phyloP scores from a whole-genome alignment of 176 grass and related monocot species.

The Typha latifolia region DNA sequence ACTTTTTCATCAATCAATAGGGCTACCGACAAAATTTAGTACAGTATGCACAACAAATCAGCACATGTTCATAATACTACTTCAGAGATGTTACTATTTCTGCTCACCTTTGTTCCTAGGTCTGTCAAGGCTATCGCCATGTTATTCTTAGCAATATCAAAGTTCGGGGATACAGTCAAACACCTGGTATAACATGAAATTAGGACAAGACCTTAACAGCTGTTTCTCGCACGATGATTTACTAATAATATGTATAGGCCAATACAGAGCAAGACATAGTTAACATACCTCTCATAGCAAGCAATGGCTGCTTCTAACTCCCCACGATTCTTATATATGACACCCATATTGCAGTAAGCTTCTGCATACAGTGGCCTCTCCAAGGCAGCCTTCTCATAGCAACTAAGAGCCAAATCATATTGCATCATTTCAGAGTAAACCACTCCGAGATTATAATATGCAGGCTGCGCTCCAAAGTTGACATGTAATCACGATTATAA shows the following conservation, averaged over 20 bases:
- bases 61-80: slow-evolving; percentile 12
- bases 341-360: slow-evolving; percentile 98
- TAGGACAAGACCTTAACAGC: background rate
- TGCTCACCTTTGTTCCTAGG: slow-evolving; percentile 86
- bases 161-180: slow-evolving; percentile 94
- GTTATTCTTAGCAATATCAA: slow-evolving; percentile 99
- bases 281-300: slow-evolving; percentile 80
- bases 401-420: slow-evolving; percentile 89
- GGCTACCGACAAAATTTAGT: slow-evolving; percentile 15
- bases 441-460: slow-evolving; percentile 98
- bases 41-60: slow-evolving; percentile 10
- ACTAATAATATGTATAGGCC: slow-evolving; percentile 5
- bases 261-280: background rate
- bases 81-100: background rate
- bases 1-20: slow-evolving; percentile 1
- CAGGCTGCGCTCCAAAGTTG: slow-evolving; percentile 47
- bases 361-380: slow-evolving; percentile 93
- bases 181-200: slow-evolving; percentile 50
- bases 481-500: background rate
- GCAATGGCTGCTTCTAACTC: slow-evolving; percentile 90
- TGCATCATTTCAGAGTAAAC: slow-evolving; percentile 98
- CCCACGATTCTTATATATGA: slow-evolving; percentile 98
- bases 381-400: slow-evolving; percentile 92
- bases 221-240: background rate
- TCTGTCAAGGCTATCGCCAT: slow-evolving; percentile 98